Percentiles rank a stretch among this genome's conserved stretches.
Evolutionary conservation across 1,284 basidiomycete species (phyloP).

Genomic region (Pisolithus thermaeus): DNA sequence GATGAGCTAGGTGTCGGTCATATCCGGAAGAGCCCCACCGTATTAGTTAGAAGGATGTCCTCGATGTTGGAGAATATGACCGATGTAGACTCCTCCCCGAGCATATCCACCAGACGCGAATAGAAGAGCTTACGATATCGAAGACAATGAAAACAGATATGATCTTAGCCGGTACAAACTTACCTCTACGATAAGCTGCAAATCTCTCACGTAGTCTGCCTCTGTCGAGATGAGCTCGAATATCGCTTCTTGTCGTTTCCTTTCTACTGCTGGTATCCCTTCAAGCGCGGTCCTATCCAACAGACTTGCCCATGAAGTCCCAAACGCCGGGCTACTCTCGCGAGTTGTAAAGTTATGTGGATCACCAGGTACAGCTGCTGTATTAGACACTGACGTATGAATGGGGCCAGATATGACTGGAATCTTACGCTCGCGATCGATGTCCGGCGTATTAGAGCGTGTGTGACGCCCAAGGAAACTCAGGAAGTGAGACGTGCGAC

Average conservation of each 20-base stretch:
- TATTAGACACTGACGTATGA: constrained; percentile 19
- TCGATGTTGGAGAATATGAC: constrained; percentile 94
- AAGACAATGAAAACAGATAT: neutral
- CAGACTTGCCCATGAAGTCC: constrained; percentile 85
- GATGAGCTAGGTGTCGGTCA: constrained; percentile 10
- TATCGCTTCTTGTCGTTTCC: constrained; percentile 87
- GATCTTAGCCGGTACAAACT: constrained; percentile 6
- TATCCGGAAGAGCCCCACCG: constrained; percentile 40
- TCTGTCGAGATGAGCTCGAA: constrained; percentile 93
- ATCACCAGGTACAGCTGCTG: constrained; percentile 4
- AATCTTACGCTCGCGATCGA: constrained; percentile 34
- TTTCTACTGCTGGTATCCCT: constrained; percentile 69
- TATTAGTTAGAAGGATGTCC: constrained; percentile 83
- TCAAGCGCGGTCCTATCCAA: constrained; percentile 79
- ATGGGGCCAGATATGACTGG: constrained; percentile 59
- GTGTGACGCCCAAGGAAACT: constrained; percentile 52
- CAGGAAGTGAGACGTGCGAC: constrained; percentile 39
- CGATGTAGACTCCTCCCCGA: constrained; percentile 75
- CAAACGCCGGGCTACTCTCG: constrained; percentile 54
- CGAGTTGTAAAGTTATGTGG: constrained; percentile 27
- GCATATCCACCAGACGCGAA: constrained; percentile 63
- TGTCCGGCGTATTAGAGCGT: constrained; percentile 24
- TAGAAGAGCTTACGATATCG: constrained; percentile 65
- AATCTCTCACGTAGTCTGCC: constrained; percentile 78
- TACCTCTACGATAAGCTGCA: constrained; percentile 88